Base-by-base conservation (phyloP, 2,329 filamentous ascomycete species). In the Sporothrix globosa region DNA sequence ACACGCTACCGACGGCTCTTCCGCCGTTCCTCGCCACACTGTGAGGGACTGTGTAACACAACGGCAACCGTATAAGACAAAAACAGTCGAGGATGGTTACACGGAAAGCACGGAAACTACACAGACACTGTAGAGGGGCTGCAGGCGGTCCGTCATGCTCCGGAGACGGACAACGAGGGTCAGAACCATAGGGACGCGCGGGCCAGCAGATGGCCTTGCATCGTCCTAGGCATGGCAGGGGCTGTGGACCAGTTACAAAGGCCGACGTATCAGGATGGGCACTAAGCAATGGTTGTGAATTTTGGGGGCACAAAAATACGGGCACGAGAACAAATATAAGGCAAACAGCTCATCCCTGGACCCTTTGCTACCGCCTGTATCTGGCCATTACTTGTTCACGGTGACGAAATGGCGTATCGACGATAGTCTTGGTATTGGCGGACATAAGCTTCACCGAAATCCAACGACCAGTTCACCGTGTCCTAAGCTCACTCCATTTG, bases 1-100 rank as follows among this genome's bases (percentile, higher is more conserved):
- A 53, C 50, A 27, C 50, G 50, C 50, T 27, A 19, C 5, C 34
- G 34, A 34, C 34, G 34, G 34, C 27, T 30, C 60, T 30, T 14
- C 60, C 21, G 21, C 60, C 6, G 4, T 63, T 41, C 34, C 60
- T 27, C 41, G 41, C 11, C 21, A 48, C 60, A 46, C 44, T 63
- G 60, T 63, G 56, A 63, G 19, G 30, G 14, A 63, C 41, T 46
- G 41, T 48, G 60, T 48, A 30, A 48, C 60, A 63, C 58, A 63
- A 63, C 21, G n/a, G 41, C 60, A 48, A 41, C 60, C 60, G 21
- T 24, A 41, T 48, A 60, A n/a, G 27, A 60, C 13, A 27, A 19
- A 13, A 17, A n/a, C 7, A 39, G 9, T n/a, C 9, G 39, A 27
- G 39, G 58, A 41, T 63, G 58, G 34, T 34, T 41, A 41, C 54